Evolutionary conservation across 1,284 basidiomycete species (phyloP).

Genomic region (Cystobasidium slooffiae): DNA sequence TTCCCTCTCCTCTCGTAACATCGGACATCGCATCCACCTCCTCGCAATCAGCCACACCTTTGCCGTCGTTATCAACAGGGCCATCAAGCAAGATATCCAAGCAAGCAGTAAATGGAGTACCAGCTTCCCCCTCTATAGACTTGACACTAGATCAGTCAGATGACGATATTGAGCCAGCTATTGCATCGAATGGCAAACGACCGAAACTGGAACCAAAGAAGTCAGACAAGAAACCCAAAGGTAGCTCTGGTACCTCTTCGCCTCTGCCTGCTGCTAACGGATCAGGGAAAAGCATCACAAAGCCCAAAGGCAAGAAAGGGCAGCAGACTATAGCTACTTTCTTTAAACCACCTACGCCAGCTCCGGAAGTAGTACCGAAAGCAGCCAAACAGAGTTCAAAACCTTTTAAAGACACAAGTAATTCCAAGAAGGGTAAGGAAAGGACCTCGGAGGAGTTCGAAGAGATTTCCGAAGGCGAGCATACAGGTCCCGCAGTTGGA

Average conservation of each 20-base stretch:
- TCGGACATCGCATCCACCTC: no score
- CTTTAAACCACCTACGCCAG: slow-evolving; percentile 36
- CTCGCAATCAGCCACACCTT: no score
- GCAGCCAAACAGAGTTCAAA: neutral
- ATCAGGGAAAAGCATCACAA: neutral
- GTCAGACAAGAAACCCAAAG: neutral
- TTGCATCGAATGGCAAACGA: neutral
- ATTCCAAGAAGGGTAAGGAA: slow-evolving; percentile 35
- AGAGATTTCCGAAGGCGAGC: neutral
- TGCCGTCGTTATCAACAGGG: no score
- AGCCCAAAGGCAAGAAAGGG: slow-evolving; percentile 31
- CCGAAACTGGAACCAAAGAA: neutral
- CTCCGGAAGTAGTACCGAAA: neutral
- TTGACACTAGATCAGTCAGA: slow-evolving; percentile 27
- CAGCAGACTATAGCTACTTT: slow-evolving; percentile 34
- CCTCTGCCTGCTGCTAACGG: neutral
- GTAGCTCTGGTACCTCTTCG: neutral
- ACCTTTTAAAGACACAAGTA: no score
- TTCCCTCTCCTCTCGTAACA: no score
- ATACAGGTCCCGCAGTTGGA: neutral
- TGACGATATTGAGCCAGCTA: neutral
- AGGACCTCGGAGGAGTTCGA: slow-evolving; percentile 7
- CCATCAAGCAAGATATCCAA: neutral
- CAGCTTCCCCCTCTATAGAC: slow-evolving; percentile 39
- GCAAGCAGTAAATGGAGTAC: neutral